Conservation (phyloP, 768 basidiomycete genomes). For the Lactarius akahatsu region DNA sequence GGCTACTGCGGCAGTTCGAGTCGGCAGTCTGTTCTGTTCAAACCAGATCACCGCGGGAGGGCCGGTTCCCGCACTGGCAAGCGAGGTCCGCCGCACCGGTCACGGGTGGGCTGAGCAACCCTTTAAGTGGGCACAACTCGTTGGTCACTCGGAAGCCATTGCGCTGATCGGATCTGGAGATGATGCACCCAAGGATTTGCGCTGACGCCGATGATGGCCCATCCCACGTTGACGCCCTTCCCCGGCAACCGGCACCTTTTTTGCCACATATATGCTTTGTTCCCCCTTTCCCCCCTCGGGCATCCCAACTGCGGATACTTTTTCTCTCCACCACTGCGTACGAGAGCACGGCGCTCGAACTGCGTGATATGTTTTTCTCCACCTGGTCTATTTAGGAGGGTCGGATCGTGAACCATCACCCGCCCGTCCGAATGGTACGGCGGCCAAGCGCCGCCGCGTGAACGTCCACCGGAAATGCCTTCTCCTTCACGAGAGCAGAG, state of each 20-base stretch:
- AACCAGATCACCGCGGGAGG: conserved; percentile 6
- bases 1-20: conserved; percentile 19
- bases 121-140: conserved; percentile 7
- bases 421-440: not conserved
- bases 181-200: conserved; percentile 29
- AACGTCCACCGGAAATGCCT: conserved; percentile 7
- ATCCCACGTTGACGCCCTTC: conserved; percentile 17
- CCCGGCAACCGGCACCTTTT: not conserved
- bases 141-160: conserved; percentile 1
- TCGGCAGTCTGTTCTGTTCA: conserved; percentile 6
- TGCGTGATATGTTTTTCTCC: not conserved
- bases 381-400: not conserved
- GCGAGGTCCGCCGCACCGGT: conserved; percentile 20
- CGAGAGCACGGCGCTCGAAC: not conserved
- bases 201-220: conserved; percentile 26
- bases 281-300: not conserved
- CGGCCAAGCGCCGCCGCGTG: conserved; percentile 11
- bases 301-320: not conserved
- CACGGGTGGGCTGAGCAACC: not conserved
- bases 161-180: conserved; percentile 29
- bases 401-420: not conserved
- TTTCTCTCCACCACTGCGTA: not conserved
- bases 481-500: conserved; percentile 4
- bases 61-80: conserved; percentile 11
- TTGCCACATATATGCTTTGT: conserved; percentile 12